Percentiles rank a stretch among this genome's conserved stretches.
Evolutionary conservation across 306 rosid genomes (phyloP).

Genomic region (Rosa multiflora): DNA sequence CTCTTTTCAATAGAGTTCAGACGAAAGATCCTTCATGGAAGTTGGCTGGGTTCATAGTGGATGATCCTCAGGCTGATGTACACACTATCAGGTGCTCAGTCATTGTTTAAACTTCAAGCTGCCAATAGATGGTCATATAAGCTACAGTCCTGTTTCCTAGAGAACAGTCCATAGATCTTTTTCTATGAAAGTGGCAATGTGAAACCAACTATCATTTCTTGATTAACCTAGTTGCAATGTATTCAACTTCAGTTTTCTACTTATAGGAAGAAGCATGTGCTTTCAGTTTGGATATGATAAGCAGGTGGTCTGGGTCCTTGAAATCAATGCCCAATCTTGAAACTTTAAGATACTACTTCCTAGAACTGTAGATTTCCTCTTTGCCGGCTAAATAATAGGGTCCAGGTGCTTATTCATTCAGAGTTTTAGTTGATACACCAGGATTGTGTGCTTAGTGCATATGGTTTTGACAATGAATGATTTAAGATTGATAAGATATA

Average conservation of each 20-base stretch:
- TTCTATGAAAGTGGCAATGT: background rate
- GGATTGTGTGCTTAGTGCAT: background rate
- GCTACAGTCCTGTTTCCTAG: background rate
- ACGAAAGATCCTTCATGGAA: conserved; percentile 81
- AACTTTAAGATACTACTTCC: background rate
- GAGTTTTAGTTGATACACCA: background rate
- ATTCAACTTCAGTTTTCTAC: background rate
- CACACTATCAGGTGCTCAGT: conserved; percentile 63
- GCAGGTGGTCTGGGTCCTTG: background rate
- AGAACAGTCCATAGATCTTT: background rate
- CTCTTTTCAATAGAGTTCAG: conserved; percentile 74
- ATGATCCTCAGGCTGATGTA: conserved; percentile 77
- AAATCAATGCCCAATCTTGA: background rate
- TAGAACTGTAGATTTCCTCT: background rate
- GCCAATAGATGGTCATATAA: background rate
- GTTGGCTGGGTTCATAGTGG: conserved; percentile 85
- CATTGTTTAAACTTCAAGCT: background rate
- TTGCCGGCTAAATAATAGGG: background rate
- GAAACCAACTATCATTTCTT: background rate
- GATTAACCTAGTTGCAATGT: background rate
- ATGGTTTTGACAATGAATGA: background rate
- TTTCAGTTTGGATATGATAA: background rate
- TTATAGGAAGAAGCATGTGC: background rate
- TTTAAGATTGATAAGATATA: background rate
- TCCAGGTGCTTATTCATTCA: background rate